phyloP scores from a whole-genome alignment of 768 basidiomycete genomes.

The Hemileccinum impolitum region DNA sequence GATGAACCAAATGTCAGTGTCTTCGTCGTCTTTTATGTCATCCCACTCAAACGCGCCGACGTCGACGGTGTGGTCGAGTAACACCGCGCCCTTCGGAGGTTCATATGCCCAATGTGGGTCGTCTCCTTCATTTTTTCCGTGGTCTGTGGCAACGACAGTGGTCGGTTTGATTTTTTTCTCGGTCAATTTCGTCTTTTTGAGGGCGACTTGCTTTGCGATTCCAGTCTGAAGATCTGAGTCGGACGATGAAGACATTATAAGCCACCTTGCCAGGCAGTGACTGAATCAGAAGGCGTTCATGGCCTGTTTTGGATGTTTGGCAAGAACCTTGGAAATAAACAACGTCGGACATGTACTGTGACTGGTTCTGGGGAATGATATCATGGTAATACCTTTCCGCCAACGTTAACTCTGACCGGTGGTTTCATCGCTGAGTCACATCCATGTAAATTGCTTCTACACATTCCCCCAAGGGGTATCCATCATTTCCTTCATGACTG shows the following conservation, averaged over 20 bases:
- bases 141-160: slow-evolving; percentile 12
- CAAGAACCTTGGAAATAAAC: slow-evolving; percentile 26
- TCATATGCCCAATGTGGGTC: slow-evolving; percentile 57
- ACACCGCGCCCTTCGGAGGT: slow-evolving; percentile 51
- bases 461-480: no score
- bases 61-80: slow-evolving; percentile 47
- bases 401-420: no score
- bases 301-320: slow-evolving; percentile 26
- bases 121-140: slow-evolving; percentile 50
- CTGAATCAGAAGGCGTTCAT: background rate
- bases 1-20: slow-evolving; percentile 69
- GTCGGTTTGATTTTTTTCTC: slow-evolving; percentile 10
- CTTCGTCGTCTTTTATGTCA: slow-evolving; percentile 47
- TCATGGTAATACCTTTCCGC: no score
- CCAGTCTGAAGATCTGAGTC: slow-evolving; percentile 11
- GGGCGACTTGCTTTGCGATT: slow-evolving; percentile 5
- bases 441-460: no score
- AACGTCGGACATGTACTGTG: slow-evolving; percentile 1
- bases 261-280: no score
- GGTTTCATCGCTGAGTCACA: no score
- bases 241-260: slow-evolving; percentile 23
- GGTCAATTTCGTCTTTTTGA: slow-evolving; percentile 6
- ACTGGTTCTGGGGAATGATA: no score
- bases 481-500: no score
- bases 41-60: slow-evolving; percentile 66